phyloP scores from a whole-genome alignment of 1,284 basidiomycete species.

The Fistulinella cinereoalba region DNA sequence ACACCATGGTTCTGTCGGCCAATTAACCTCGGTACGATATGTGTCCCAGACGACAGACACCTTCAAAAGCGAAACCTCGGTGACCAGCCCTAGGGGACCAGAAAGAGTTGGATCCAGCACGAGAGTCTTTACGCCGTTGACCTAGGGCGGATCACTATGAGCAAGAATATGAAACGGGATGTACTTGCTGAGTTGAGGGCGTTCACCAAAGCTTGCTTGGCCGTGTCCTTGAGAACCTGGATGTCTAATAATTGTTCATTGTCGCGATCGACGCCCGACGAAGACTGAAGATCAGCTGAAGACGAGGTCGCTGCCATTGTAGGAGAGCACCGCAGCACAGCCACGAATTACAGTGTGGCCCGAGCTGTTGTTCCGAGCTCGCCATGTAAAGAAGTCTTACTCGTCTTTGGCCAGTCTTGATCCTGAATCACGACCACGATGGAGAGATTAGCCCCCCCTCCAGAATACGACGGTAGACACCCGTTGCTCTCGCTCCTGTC shows the following conservation, averaged over 20 bases:
- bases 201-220: conserved; percentile 73
- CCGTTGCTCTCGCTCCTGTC: conserved; percentile 66
- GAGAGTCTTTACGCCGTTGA: conserved; percentile 93
- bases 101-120: conserved; percentile 87
- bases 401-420: neutral
- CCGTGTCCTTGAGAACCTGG: conserved; percentile 71
- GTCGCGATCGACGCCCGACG: conserved; percentile 26
- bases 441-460: conserved; percentile 16
- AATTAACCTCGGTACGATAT: conserved; percentile 2
- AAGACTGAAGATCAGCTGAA: conserved; percentile 27
- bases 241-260: conserved; percentile 58
- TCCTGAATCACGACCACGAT: conserved; percentile 22
- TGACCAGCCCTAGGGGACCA: conserved; percentile 90
- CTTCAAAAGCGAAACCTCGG: conserved; percentile 90
- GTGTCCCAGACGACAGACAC: conserved; percentile 39
- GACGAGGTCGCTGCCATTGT: conserved; percentile 30
- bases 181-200: conserved; percentile 74
- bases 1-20: conserved; percentile 88
- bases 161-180: neutral
- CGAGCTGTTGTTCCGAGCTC: conserved; percentile 1
- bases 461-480: conserved; percentile 40
- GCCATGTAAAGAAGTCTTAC: conserved; percentile 8
- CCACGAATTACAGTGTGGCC: conserved; percentile 25
- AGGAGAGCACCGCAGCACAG: conserved; percentile 22
- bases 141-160: conserved; percentile 44